A percentile compares a stretch with the other conserved stretches of the same genome.
These are phyloP conservation scores for Dissophora ornata DNA, from an alignment of 192 early-diverging fungal genomes.

Conservation along the genomic window DNA sequence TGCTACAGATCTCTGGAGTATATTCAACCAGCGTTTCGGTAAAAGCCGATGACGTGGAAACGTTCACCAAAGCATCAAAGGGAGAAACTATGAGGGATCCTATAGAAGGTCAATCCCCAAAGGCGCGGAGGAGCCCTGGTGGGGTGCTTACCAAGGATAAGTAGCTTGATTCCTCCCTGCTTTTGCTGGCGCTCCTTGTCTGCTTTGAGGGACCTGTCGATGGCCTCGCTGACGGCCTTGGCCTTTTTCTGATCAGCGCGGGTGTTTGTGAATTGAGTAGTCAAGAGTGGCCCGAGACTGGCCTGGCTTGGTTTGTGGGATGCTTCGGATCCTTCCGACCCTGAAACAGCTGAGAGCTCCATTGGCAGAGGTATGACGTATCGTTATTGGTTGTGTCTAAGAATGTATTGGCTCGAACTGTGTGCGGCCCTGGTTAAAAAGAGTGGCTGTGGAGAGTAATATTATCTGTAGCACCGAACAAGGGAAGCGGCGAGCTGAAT, in stretches of 20 bases:
- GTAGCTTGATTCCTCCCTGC: constrained; percentile 53
- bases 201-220: constrained; percentile 58
- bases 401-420: no score
- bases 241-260: constrained; percentile 57
- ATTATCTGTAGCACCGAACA: no score
- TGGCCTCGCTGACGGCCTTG: constrained; percentile 61
- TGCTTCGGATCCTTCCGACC: background rate
- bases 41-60: no score
- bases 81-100: no score
- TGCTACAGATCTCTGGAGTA: no score
- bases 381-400: no score
- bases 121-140: no score
- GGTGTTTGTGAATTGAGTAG: constrained; percentile 10
- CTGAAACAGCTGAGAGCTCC: constrained; percentile 31
- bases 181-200: constrained; percentile 55
- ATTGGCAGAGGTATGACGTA: constrained; percentile 8
- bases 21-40: no score
- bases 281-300: constrained; percentile 16
- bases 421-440: no score
- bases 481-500: no score
- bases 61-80: no score
- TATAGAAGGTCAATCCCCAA: constrained; percentile 29
- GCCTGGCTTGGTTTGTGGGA: background rate
- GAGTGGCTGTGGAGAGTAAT: no score
- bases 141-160: constrained; percentile 58